Base-by-base conservation (phyloP, 2,329 filamentous ascomycete genomes). In the Microthyrium microscopicum region DNA sequence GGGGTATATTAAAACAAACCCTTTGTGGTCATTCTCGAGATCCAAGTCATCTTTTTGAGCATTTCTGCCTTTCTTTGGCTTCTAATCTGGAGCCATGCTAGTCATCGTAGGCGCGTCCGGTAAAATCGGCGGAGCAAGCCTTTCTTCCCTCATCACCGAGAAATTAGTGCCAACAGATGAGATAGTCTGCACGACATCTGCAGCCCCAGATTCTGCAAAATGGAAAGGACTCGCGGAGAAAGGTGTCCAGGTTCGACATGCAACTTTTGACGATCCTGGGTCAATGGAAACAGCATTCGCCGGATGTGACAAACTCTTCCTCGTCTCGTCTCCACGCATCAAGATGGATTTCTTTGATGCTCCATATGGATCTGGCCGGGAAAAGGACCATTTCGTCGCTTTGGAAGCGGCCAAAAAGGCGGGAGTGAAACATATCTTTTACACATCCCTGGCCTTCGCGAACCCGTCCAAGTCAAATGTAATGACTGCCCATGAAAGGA, bases 401-500 rank as follows among this genome's bases (percentile, higher is more conserved):
- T 52, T 63, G 7, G 53, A 58, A 18, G 57, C 58, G 1, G 59
- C 59, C 0, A 34, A 52, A 8, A 42, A 50, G 25, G 55, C 46
- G 3, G 55, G 57, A 9, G 52, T 62, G 0, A 46, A 55, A 38
- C 58, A 62, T 41, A 48, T 64, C 28, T 62, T 60, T 43, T 62
- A 62, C 46, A 58, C 57, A 1, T 57, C 52, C 5, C 49, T 64
- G 5, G 58, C 50, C 1, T 62, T 63, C 34, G 46, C 43, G 12
- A 55, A 52, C 25, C 53, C 53, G 1, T 55, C 52, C 26, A 54
- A 57, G 35, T 53, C 55, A 2, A 44, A 48, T 5, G 60, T 62
- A 4, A 62, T 62, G 60, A 49, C 48, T 4, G 60, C 60, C 2
- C 60, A 64, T 37, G 52, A 56, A n/a, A 46, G 57, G 4, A 62